Conservation (phyloP, 164 flowering plant genomes). For the Protea cynaroides region DNA sequence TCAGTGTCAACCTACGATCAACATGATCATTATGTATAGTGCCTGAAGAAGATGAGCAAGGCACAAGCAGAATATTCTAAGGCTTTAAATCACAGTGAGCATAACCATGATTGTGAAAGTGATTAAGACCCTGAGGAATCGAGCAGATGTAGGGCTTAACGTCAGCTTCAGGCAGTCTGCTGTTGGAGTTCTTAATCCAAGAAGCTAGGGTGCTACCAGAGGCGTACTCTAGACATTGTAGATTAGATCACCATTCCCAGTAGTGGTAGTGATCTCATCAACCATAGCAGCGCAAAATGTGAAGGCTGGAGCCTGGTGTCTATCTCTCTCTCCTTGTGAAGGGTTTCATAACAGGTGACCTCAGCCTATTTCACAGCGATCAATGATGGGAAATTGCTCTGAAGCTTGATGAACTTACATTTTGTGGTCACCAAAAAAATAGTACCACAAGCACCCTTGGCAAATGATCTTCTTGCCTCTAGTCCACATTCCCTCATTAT, state of each 20-base stretch:
- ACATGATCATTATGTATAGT: not conserved
- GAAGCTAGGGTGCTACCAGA: not conserved
- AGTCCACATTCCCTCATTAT: not conserved
- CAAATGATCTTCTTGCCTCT: not conserved
- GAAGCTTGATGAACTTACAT: not conserved
- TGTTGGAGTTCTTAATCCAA: not conserved
- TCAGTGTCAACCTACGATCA: no score
- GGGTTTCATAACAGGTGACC: not conserved
- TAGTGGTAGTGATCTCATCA: not conserved
- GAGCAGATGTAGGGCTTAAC: not conserved
- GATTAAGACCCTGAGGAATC: not conserved
- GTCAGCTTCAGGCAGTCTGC: not conserved
- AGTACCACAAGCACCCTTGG: not conserved
- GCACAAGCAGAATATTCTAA: not conserved
- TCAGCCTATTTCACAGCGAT: not conserved
- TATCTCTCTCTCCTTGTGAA: not conserved
- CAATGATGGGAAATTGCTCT: not conserved
- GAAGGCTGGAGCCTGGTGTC: not conserved
- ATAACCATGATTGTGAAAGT: not conserved
- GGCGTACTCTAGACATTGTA: not conserved
- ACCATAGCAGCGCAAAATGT: not conserved
- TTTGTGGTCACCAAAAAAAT: not conserved
- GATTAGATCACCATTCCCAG: not conserved
- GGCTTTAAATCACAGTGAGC: not conserved
- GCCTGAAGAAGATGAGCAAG: not conserved